Evolutionary conservation across 176 grass and related monocot genomes (phyloP), one percentile per base, ranked within the genome.

Genomic region (Typha latifolia): DNA sequence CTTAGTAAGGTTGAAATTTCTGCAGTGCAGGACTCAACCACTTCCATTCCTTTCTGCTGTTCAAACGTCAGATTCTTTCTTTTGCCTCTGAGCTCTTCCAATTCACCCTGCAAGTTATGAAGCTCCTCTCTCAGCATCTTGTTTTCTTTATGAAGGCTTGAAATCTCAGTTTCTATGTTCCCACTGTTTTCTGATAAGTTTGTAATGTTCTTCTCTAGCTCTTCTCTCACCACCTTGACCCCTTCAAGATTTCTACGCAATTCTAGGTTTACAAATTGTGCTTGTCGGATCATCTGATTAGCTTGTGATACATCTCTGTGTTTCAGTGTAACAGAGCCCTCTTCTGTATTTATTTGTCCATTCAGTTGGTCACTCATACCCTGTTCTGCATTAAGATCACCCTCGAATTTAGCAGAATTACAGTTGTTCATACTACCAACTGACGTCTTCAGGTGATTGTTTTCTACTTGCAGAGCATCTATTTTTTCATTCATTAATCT

Each of bases 1-100:
- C 80, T 71, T 19, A 90, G 70, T 72, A 93, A 66, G 62, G 81
- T 90, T 20, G 32, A 75, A 65, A 90, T 87, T 76, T 99, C 89
- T 50, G 63, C 72, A 0, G 86, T 79, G 3, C 75, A 85, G 63
- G 80, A 89, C 62, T 75, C 78, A 20, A 84, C 77, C 66, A 85
- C 82, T 75, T 66, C 62, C 20, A 0, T 56, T 22, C 62, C 49
- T 7, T 23, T 66, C 19, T 13, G 49, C 72, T 53, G 22, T n/a
- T 65, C 62, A 43, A 5, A 43, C 32, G 76, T 80, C 77, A 85
- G 77, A 71, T 76, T 43, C 24, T 82, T 69, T 62, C 82, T 49
- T 49, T 67, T 84, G 65, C 66, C 84, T 64, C 62, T 73, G 24
- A 84, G 78, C 48, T 71, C 62, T 15, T 82, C 53, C 69, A 80